phyloP scores from a whole-genome alignment of 805 yeast genomes.

The Phaffomyces opuntiae region DNA sequence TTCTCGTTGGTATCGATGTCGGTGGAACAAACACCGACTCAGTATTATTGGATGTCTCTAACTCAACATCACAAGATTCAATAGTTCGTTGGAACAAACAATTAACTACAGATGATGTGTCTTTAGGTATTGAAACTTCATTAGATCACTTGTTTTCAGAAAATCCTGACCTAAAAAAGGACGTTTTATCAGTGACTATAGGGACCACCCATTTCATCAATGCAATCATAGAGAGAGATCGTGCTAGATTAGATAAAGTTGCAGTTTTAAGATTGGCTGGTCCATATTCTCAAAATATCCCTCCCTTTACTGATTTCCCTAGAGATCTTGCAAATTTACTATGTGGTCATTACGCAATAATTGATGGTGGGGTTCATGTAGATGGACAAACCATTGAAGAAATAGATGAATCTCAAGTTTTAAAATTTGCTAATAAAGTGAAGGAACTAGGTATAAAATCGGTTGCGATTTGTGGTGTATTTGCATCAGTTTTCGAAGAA shows the following conservation, averaged over 20 bases:
- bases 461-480: conserved; percentile 35
- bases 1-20: conserved; percentile 41
- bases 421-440: conserved; percentile 25
- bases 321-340: conserved; percentile 27
- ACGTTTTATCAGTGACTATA: conserved; percentile 36
- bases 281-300: conserved; percentile 29
- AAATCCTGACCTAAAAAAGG: conserved; percentile 13
- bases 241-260: conserved; percentile 32
- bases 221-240: conserved; percentile 40
- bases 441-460: conserved; percentile 27
- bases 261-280: conserved; percentile 39
- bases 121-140: conserved; percentile 34
- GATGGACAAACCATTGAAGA: conserved; percentile 33
- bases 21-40: conserved; percentile 46
- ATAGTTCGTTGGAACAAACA: conserved; percentile 36
- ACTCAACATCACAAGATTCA: conserved; percentile 24
- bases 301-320: conserved; percentile 40
- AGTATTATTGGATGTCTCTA: conserved; percentile 35
- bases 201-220: conserved; percentile 46
- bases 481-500: conserved; percentile 29
- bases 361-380: conserved; percentile 35
- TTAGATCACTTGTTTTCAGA: conserved; percentile 27
- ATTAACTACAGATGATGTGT: conserved; percentile 36
- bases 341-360: conserved; percentile 28
- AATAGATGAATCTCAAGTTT: conserved; percentile 24